phyloP scores from a whole-genome alignment of 352 stramenopile species.

The Globisporangium polare region DNA sequence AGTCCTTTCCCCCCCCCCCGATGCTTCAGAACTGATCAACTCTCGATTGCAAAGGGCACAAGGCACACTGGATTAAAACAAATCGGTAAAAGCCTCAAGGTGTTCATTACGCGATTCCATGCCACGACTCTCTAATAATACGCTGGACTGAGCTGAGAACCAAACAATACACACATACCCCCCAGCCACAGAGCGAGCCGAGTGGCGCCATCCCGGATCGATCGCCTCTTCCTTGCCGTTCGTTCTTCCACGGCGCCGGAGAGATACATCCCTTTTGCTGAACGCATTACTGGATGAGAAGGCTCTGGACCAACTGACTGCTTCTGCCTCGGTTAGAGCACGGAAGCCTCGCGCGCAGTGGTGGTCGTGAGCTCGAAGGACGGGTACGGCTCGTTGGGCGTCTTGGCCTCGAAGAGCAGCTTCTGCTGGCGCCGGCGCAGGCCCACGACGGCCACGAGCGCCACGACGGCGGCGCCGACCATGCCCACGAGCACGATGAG shows the following conservation, averaged over 20 bases:
- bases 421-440: conserved; percentile 42
- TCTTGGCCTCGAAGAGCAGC: conserved; percentile 37
- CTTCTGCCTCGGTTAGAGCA: conserved; percentile 1
- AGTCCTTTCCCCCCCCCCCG: no score
- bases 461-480: conserved; percentile 35
- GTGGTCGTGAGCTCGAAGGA: conserved; percentile 10
- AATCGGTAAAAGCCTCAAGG: neutral
- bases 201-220: neutral
- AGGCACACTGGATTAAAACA: no score
- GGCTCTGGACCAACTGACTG: no score
- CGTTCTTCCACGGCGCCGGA: neutral
- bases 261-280: no score
- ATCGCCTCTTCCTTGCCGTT: neutral
- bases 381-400: conserved; percentile 30
- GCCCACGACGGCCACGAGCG: conserved; percentile 33
- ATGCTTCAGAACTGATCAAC: no score
- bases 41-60: no score
- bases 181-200: no score
- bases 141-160: neutral
- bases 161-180: neutral
- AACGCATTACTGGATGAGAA: no score
- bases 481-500: conserved; percentile 37
- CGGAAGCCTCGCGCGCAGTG: conserved; percentile 2
- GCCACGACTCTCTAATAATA: no score
- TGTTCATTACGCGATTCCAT: neutral